Conservation (phyloP, 306 rosid genomes). For the Astragalus membranaceus region DNA sequence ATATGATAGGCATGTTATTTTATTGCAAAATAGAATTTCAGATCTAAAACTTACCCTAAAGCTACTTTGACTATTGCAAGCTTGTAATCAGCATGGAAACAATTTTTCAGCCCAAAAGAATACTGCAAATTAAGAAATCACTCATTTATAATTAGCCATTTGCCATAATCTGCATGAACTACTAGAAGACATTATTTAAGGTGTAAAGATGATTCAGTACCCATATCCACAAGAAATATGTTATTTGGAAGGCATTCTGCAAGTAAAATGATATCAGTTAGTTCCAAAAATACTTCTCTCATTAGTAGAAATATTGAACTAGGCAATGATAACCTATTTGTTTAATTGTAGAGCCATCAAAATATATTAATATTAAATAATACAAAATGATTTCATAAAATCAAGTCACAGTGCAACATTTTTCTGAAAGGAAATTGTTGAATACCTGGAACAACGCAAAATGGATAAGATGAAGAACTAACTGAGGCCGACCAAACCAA, state of each 20-base stretch:
- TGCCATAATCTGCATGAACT: neutral
- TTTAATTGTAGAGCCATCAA: no score
- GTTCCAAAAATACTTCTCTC: neutral
- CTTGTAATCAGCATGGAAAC: constrained; percentile 64
- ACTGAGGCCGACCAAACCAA: constrained; percentile 86
- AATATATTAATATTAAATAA: no score
- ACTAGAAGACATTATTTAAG: neutral
- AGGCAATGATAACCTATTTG: no score
- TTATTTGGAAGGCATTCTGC: constrained; percentile 97
- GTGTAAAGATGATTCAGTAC: constrained; percentile 34
- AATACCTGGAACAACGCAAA: constrained; percentile 91
- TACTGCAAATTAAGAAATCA: constrained; percentile 55
- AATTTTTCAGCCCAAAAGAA: constrained; percentile 59
- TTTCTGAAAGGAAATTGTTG: neutral
- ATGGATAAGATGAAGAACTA: constrained; percentile 90
- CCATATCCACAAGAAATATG: constrained; percentile 89
- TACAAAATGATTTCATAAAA: no score
- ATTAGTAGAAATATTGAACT: neutral
- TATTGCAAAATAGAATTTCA: neutral
- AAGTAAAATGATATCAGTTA: constrained; percentile 21
- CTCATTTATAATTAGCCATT: neutral
- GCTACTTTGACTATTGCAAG: constrained; percentile 60
- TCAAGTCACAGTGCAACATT: no score
- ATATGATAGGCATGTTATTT: neutral
- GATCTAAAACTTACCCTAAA: constrained; percentile 58